Base-by-base conservation (phyloP, 768 basidiomycete species). In the Phylloporus sp. region DNA sequence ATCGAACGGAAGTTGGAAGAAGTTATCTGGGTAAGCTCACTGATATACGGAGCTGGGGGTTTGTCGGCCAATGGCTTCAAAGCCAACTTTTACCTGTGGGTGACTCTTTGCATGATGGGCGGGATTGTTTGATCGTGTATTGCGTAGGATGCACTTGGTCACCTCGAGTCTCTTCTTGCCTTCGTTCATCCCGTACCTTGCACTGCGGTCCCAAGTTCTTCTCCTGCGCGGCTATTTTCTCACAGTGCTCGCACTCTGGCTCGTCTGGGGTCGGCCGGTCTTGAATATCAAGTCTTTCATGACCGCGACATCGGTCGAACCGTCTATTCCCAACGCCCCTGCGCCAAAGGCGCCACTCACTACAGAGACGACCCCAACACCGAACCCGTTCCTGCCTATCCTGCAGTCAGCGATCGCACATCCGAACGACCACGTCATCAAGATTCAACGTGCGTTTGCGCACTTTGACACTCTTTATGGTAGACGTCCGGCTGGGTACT, bases 1-100 rank as follows among this genome's bases (percentile, higher is more conserved):
- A 57, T 82, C 6, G 72, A 74, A n/a, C 64, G 70, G 16, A 88
- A 85, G 64, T 72, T 84, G 23, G 82, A 84, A 55, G 86, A 90
- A 57, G 56, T 90, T 5, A 60, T 70, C 6, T 89, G 84, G 81
- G 66, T 76, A 16, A 75, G 72, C 39, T 69, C 70, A 0, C 50
- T 85, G n/a, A 56, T 84, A 20, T 89, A 82, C 54, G 81, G 75
- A 2, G 69, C 81, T 18, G 77, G 75, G 6, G 84, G 80, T 4
- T 80, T 75, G 72, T 67, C 81, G 62, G 72, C 75, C 23, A 78
- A 76, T 1, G 80, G 86, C 49, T 54, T 57, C 38, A 40, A 13
- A 34, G 34, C 58, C 1, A 59, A 70, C 31, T 87, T 88, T 65
- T 77, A 80, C 71, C 47, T 73, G 84, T 86, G 53, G 12, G 68